Conservation (phyloP, 768 basidiomycete species). For the Russula virescens region DNA sequence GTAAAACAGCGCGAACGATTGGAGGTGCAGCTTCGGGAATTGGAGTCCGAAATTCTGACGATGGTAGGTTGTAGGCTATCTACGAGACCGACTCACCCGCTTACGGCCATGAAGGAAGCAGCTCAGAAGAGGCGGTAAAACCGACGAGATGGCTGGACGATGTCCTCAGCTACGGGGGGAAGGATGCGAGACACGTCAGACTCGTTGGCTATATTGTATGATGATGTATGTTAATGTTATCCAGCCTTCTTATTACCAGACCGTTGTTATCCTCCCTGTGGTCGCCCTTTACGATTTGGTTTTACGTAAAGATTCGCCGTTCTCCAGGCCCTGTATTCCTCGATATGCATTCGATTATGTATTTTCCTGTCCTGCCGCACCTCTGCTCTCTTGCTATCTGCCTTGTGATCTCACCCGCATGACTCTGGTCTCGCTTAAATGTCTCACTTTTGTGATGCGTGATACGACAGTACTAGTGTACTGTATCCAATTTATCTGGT, state of each 20-base stretch:
- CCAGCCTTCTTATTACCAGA: not conserved
- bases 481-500: no score
- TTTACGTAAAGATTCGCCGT: conserved; percentile 24
- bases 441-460: no score
- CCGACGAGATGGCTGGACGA: not conserved
- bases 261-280: not conserved
- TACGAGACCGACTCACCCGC: not conserved
- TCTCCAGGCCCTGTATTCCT: no score
- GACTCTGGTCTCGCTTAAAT: no score
- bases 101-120: conserved; percentile 17
- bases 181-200: no score
- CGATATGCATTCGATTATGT: no score
- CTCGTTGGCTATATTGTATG: no score
- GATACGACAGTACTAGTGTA: no score
- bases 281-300: not conserved
- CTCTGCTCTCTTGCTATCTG: no score
- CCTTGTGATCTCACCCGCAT: no score
- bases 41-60: conserved; percentile 58
- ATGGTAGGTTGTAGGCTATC: conserved; percentile 37
- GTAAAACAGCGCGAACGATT: conserved; percentile 61
- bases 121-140: conserved; percentile 20
- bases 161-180: not conserved
- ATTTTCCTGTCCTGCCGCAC: no score
- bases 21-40: conserved; percentile 52
- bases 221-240: not conserved